Evolutionary conservation across 352 stramenopile species (phyloP), one percentile per base, ranked within the genome.

Genomic region (Phytophthora uliginosa): DNA sequence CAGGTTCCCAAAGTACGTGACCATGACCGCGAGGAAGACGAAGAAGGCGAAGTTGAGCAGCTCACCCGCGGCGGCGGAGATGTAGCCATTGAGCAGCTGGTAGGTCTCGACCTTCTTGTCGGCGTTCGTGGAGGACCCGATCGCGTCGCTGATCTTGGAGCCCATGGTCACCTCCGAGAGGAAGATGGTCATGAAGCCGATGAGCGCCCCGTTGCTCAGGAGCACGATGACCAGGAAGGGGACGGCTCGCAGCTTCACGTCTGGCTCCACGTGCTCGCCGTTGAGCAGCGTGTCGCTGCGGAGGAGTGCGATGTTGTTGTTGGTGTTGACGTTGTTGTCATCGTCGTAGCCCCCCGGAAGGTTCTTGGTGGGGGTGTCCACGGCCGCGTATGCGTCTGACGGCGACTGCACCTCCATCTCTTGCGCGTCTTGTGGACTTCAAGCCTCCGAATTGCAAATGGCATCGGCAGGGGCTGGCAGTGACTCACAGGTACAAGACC

Each of bases 1-100:
- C 13, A 74, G 54, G 48, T 88, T 88, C 28, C 59, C 59, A 0
- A 88, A 52, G 63, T 78, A 88, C 26, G 69, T 77, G 20, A 79
- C 52, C 50, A 79, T 78, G n/a, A 84, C 81, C 1, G 65, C 71
- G 3, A 85, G 57, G 58, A 88, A 88, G 57, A 81, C 57, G n/a
- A 71, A 61, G 51, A 75, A 82, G 54, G 59, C 67, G 18, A 60
- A 59, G 22, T 83, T 78, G 24, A 85, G 50, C 4, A 79, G 17
- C 34, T 74, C 48, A 4, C 76, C 76, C 1, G 78, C 61, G 0
- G 64, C 57, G 24, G 72, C 78, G 3, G 61, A 66, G 54, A 85
- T 51, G 63, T 79, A 85, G 26, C 78, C 81, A 57, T 76, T 79
- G 22, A 83, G 65, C 7, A 73, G 66, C 26, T 88, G 72, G 63